Base-by-base conservation (phyloP, 768 basidiomycete species). In the Lactifluus subvellereus region DNA sequence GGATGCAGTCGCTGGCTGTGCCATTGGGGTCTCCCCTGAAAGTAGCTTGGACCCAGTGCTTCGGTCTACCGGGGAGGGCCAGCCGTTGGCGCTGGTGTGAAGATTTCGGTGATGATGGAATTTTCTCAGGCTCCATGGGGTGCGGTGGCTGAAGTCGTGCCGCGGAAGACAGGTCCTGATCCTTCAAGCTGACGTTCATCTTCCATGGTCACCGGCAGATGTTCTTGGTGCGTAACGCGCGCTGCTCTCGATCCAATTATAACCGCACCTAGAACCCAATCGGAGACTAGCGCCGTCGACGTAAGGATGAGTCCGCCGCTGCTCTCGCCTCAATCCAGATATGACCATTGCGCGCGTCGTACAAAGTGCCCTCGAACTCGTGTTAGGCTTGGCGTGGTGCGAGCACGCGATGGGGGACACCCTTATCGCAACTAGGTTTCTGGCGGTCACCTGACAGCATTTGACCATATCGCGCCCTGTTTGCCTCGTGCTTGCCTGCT, bases 361-460 rank as follows among this genome's bases (percentile, higher is more conserved):
- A 14, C 20, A n/a, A 38, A 37, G 22, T 48, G 43, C 27, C 43
- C 35, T 50, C 3, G 10, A 14, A 48, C 57, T 54, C 57, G 47
- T 59, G 62, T 59, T 54, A 54, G 32, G 57, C 49, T 49, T 54
- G 50, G 58, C 47, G 42, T n/a, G 51, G n/a, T 33, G 57, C 13
- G 38, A 35, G 45, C 52, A 59, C 62, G 57, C 40, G 51, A 47
- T 27, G 14, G 27, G 37, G 32, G 16, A 14, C 18, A 30, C 42
- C 45, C 43, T 43, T 37, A 49, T 53, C 42, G 52, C 30, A 32
- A 20, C 54, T 54, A 18, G 35, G 16, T 8, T 33, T 5, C 37
- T 13, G 55, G 7, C 18, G 16, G 43, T 59, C 62, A 64, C 58
- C 62, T 64, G 62, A 64, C 54, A 33, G 57, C 40, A 64, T 64